Base-by-base conservation (phyloP, 352 stramenopile genomes). In the Phytophthora sp. region DNA sequence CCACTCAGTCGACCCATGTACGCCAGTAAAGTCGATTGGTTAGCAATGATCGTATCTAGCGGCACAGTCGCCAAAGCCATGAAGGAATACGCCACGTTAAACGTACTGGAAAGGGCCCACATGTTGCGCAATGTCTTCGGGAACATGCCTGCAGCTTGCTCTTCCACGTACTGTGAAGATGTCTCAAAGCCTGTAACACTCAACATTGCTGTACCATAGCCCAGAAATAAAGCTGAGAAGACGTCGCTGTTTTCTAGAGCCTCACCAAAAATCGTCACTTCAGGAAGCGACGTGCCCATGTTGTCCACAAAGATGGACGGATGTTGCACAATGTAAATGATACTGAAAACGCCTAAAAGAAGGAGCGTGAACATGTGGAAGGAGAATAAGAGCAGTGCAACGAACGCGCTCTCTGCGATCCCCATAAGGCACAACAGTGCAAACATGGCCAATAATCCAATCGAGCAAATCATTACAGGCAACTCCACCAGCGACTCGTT, bases 101-200 rank as follows among this genome's bases (percentile, higher is more conserved):
- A 96, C 16, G 93, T 56, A 18, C 85, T 76, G 4, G 91, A 89
- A n/a, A 87, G 73, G 7, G 47, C 66, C 86, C 88, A 96, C 88
- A 96, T 95, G 42, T 91, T 91, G 39, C 77, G 74, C 31, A 88
- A 62, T 7, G 79, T 86, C 39, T 84, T 81, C 16, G 76, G 69
- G 45, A 97, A 97, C 44, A 96, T 85, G 7, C 89, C 86, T 2
- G 78, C 68, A 7, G 72, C 69, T 66, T 97, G 88, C 51, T 95
- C 87, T 63, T 97, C 89, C 3, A 97, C 87, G 69, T 95, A 97
- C 54, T 97, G 81, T 5, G 86, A 81, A 29, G 81, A 93, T 7
- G 73, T 92, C 73, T 97, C 91, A 41, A 97, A 97, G 13, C 91
- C 91, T 13, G 81, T 93, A 35, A 97, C 88, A 44, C 91, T 88